Conservation (phyloP, 2,329 filamentous ascomycete species). For the Zymoseptoria crescenta region DNA sequence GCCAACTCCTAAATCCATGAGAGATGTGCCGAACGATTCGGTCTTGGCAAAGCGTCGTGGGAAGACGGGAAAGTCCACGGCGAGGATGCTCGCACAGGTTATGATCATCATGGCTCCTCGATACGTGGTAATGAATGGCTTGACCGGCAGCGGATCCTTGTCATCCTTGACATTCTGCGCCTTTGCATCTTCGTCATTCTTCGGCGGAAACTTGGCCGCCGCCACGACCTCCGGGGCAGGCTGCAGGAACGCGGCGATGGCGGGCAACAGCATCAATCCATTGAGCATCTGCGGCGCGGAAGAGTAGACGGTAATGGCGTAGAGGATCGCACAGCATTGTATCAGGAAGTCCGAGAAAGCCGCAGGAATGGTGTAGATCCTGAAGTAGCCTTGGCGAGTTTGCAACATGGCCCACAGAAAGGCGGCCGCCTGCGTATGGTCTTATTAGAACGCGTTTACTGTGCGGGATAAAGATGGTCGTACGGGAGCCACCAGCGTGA, state of each 20-base stretch:
- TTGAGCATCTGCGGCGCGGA: slow-evolving; percentile 65
- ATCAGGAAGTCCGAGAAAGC: slow-evolving; percentile 77
- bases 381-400: slow-evolving; percentile 75
- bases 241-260: slow-evolving; percentile 42
- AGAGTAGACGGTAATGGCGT: slow-evolving; percentile 80
- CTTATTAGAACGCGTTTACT: slow-evolving; percentile 23
- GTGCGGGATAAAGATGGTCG: slow-evolving; percentile 27
- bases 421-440: slow-evolving; percentile 57
- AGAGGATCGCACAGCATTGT: slow-evolving; percentile 72
- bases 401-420: slow-evolving; percentile 87
- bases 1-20: slow-evolving; percentile 96
- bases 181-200: slow-evolving; percentile 16
- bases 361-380: slow-evolving; percentile 59
- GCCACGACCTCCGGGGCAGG: slow-evolving; percentile 33
- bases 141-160: slow-evolving; percentile 58
- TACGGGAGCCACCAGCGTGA: slow-evolving; percentile 81
- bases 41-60: slow-evolving; percentile 94
- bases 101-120: slow-evolving; percentile 84
- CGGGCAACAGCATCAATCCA: slow-evolving; percentile 64
- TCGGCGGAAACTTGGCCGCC: slow-evolving; percentile 13
- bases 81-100: slow-evolving; percentile 87
- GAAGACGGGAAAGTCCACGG: slow-evolving; percentile 90
- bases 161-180: slow-evolving; percentile 17
- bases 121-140: slow-evolving; percentile 89
- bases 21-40: slow-evolving; percentile 97